Percentiles rank a stretch among this genome's conserved stretches.
Evolutionary conservation across 257 asterid species (phyloP).

Genomic region (Scutellaria baicalensis): DNA sequence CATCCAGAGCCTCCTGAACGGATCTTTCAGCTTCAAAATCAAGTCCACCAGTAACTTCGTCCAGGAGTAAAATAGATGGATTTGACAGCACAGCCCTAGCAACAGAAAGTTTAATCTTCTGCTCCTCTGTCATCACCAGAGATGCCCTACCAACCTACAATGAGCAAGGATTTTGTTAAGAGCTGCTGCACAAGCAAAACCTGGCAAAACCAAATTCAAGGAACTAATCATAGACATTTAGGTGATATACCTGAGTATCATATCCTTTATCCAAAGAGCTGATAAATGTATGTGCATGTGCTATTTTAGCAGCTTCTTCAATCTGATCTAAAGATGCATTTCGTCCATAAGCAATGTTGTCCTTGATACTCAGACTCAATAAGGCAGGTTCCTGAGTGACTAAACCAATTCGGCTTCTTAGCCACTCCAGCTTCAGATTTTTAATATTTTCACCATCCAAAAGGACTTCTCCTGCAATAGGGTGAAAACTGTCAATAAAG

Average conservation of each 20-base stretch:
- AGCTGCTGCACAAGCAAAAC: not conserved
- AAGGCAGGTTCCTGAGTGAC: slow-evolving; percentile 99
- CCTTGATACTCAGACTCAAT: slow-evolving; percentile 91
- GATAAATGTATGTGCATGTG: slow-evolving; percentile 97
- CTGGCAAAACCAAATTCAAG: slow-evolving; percentile 2
- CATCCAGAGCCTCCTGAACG: slow-evolving; percentile 95
- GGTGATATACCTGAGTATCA: slow-evolving; percentile 75
- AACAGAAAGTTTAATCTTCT: slow-evolving; percentile 91
- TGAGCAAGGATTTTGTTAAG: slow-evolving; percentile 12
- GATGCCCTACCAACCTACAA: slow-evolving; percentile 87
- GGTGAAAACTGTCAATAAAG: not conserved
- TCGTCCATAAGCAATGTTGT: slow-evolving; percentile 96
- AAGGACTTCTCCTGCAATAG: slow-evolving; percentile 88
- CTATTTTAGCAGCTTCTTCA: slow-evolving; percentile 98
- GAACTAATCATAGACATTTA: slow-evolving; percentile 9
- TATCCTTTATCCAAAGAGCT: slow-evolving; percentile 91
- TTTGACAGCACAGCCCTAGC: slow-evolving; percentile 97
- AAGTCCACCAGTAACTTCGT: slow-evolving; percentile 98
- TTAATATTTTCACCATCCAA: slow-evolving; percentile 98
- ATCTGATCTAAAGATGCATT: slow-evolving; percentile 84
- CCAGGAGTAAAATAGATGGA: slow-evolving; percentile 92
- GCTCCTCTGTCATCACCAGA: slow-evolving; percentile 87
- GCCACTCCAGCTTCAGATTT: slow-evolving; percentile 95
- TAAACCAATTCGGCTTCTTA: slow-evolving; percentile 94
- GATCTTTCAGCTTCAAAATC: slow-evolving; percentile 99